Evolutionary conservation across 805 yeast species (phyloP), one percentile per base, ranked within the genome.

Genomic region (Ogataea salicorniae): DNA sequence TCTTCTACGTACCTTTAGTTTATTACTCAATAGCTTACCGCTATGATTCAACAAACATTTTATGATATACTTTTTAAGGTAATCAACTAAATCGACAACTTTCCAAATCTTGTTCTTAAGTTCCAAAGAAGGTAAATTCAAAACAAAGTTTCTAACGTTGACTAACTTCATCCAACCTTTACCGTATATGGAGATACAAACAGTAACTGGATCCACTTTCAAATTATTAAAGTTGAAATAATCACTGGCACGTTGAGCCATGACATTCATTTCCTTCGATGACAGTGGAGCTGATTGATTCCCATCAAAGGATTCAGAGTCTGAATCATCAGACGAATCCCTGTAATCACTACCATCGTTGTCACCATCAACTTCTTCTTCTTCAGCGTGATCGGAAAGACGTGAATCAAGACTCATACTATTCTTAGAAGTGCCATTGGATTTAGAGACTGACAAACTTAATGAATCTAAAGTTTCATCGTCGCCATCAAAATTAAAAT

Each of bases 1-100:
- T 38, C 46, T 46, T 41, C 43, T 52, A 39, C 54, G 47, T 14
- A 55, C 46, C 40, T 50, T 54, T 18, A 91, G 66, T 63, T 87
- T 89, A 61, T 88, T 88, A n/a, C 85, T 82, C 34, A 91, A 61
- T 43, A 92, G 77, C 48, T 83, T 80, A 3, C 96, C 97, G 0
- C 91, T 76, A 56, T 85, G 89, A 41, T 71, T 72, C 46, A 84
- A 55, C 18, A 84, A 64, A 1, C 82, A 71, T 59, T 75, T 81
- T 36, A 81, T 66, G n/a, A 84, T 58, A 35, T 80, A 81, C 58
- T 80, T 84, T 61, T 83, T 82, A 46, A 91, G 59, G 31, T 77
- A 73, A 56, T 76, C 59, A 2, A 83, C 71, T 38, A 91, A 67
- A 54, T 91, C 97, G 46, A 80, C 70, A 42, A 79, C 70, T 1